Conservation (phyloP, 208 protist species). For the Wallacemonas sp. region DNA sequence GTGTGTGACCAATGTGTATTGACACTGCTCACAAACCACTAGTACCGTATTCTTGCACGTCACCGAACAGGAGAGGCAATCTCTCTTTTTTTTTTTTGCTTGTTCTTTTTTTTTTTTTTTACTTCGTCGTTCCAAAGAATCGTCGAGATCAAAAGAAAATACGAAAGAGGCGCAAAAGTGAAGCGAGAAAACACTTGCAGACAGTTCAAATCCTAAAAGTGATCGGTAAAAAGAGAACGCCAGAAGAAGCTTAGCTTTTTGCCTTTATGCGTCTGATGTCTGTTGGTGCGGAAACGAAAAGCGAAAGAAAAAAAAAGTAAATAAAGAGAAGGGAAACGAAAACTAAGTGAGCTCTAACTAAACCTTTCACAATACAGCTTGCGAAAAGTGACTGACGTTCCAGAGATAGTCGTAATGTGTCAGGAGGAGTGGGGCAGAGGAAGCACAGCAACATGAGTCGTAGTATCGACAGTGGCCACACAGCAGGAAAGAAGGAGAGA, state of each 20-base stretch:
- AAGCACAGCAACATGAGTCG: neutral
- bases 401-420: too few species aligned
- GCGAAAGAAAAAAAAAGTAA: slow-evolving; percentile 1
- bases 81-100: neutral
- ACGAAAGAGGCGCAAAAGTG: neutral
- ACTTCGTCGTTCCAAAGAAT: neutral
- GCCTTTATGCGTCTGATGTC: neutral
- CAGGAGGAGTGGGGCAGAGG: too few species aligned
- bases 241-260: neutral
- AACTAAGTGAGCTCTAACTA: slow-evolving; percentile 13
- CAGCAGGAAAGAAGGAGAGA: neutral
- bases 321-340: neutral
- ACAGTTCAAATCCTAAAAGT: neutral
- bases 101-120: neutral
- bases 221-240: neutral
- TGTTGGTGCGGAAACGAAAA: slow-evolving; percentile 10
- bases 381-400: slow-evolving; percentile 16
- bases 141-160: neutral
- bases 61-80: neutral
- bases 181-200: neutral
- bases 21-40: too few species aligned
- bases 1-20: too few species aligned
- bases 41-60: too few species aligned
- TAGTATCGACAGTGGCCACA: neutral
- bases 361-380: slow-evolving; percentile 14